Percentiles rank a stretch among this genome's conserved stretches.
phyloP scores from a whole-genome alignment of 2,329 filamentous ascomycete genomes.

The Claviceps sp. region DNA sequence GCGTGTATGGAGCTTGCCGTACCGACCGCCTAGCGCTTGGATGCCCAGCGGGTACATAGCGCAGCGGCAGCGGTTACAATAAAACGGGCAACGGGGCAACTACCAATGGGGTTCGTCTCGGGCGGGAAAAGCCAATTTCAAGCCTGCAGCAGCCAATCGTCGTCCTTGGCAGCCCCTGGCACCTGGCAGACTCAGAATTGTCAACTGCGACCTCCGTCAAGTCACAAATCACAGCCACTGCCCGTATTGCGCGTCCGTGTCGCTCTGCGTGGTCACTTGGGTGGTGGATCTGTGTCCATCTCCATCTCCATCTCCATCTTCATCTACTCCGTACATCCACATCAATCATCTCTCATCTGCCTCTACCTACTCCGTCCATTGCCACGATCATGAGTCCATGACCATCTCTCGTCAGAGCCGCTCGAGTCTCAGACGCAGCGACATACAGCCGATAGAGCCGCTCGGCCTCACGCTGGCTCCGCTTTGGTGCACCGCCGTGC shows the following conservation, averaged over 20 bases:
- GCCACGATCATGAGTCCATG: neutral
- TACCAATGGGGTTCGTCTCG: neutral
- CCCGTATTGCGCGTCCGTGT: neutral
- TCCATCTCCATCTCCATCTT: neutral
- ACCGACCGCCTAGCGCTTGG: neutral
- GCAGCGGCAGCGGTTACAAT: neutral
- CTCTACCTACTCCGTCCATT: neutral
- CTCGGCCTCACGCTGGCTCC: neutral
- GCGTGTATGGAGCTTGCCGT: neutral
- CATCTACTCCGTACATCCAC: too few relatives aligned
- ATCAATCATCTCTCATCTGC: neutral
- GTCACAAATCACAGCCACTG: too few relatives aligned
- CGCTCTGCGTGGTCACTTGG: neutral
- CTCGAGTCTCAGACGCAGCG: neutral
- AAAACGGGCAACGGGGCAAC: neutral
- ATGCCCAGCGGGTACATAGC: too few relatives aligned
- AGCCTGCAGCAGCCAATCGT: slow-evolving; percentile 6
- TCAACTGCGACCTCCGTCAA: neutral
- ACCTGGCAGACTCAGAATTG: neutral
- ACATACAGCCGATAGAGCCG: neutral
- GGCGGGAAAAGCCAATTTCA: slow-evolving; percentile 9
- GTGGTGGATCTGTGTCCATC: neutral
- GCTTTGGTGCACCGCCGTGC: neutral
- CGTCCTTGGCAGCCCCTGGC: neutral
- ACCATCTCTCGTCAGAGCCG: neutral